Conservation (phyloP, 202 grass and related monocot genomes). For the Brachypodium distachyon region DNA sequence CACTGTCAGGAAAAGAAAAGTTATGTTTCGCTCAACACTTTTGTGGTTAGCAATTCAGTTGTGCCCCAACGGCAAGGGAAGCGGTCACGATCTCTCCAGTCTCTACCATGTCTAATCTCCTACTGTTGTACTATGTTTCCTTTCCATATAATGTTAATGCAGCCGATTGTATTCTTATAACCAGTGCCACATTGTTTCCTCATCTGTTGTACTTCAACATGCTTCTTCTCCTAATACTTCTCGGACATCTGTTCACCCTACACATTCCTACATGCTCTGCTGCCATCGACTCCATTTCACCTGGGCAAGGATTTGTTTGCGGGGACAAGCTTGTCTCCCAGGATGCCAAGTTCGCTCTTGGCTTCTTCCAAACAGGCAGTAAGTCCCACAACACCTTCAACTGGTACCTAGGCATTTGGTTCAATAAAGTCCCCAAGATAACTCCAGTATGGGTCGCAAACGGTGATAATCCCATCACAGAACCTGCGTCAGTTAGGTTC, state of each 20-base stretch:
- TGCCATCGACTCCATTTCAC: slow-evolving; percentile 8
- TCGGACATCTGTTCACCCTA: not conserved
- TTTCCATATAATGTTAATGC: not conserved
- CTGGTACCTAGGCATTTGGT: slow-evolving; percentile 64
- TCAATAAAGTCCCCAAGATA: slow-evolving; percentile 23
- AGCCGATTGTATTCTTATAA: not conserved
- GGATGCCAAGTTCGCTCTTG: slow-evolving; percentile 29
- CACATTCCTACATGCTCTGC: not conserved
- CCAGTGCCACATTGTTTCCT: not conserved
- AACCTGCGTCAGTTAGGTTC: not conserved
- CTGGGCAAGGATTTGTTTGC: not conserved
- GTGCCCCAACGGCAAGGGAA: not conserved
- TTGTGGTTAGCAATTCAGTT: not conserved
- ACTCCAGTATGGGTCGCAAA: slow-evolving; percentile 42
- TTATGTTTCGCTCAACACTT: not conserved
- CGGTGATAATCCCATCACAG: slow-evolving; percentile 14
- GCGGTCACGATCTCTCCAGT: not conserved
- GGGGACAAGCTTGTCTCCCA: not conserved
- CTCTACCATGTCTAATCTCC: not conserved
- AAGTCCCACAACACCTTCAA: not conserved
- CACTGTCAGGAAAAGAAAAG: not conserved
- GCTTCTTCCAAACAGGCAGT: slow-evolving; percentile 40
- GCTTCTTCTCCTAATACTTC: not conserved
- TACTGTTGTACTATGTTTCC: not conserved
- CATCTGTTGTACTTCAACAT: not conserved